Conservation (phyloP, 768 basidiomycete genomes). For the Jaapia argillacea region DNA sequence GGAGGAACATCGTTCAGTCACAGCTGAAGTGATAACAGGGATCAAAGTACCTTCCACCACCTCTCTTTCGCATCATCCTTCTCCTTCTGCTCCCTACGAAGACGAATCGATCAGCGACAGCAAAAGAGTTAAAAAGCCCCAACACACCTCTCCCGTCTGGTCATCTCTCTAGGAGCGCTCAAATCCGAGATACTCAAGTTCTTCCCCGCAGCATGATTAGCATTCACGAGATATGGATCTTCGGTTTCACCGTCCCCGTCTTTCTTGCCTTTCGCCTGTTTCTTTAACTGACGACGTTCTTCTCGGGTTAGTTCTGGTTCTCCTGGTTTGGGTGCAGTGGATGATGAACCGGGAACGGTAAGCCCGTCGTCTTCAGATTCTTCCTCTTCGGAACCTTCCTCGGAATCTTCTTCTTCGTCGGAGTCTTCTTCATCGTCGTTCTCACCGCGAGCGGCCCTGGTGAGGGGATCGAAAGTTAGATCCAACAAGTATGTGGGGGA, state of each 20-base stretch:
- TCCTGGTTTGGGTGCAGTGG: slow-evolving; percentile 15
- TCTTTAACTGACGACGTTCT: slow-evolving; percentile 76
- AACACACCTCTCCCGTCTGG: slow-evolving; percentile 67
- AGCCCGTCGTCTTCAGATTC: slow-evolving; percentile 20
- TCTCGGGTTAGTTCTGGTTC: slow-evolving; percentile 57
- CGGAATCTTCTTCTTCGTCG: slow-evolving; percentile 34
- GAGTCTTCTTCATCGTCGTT: slow-evolving; percentile 30
- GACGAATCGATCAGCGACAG: too few species aligned
- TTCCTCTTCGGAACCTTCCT: slow-evolving; percentile 32
- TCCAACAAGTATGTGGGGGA: neutral
- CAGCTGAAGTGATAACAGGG: neutral
- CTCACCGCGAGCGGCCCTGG: slow-evolving; percentile 12
- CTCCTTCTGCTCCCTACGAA: slow-evolving; percentile 87
- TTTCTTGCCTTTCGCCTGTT: slow-evolving; percentile 34
- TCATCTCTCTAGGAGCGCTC: slow-evolving; percentile 47
- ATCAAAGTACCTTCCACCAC: slow-evolving; percentile 66
- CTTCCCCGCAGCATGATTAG: slow-evolving; percentile 60
- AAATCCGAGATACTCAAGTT: slow-evolving; percentile 71
- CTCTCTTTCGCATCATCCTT: slow-evolving; percentile 82
- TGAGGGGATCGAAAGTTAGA: slow-evolving; percentile 3
- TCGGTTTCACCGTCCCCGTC: slow-evolving; percentile 45
- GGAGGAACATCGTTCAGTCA: neutral
- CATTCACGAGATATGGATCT: slow-evolving; percentile 68
- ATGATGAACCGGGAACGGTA: slow-evolving; percentile 17
- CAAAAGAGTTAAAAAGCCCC: too few species aligned